A percentile compares a stretch with the other conserved stretches of the same genome.
Conservation (phyloP, 176 grass and related monocot species). For the Oryza coarctata region DNA sequence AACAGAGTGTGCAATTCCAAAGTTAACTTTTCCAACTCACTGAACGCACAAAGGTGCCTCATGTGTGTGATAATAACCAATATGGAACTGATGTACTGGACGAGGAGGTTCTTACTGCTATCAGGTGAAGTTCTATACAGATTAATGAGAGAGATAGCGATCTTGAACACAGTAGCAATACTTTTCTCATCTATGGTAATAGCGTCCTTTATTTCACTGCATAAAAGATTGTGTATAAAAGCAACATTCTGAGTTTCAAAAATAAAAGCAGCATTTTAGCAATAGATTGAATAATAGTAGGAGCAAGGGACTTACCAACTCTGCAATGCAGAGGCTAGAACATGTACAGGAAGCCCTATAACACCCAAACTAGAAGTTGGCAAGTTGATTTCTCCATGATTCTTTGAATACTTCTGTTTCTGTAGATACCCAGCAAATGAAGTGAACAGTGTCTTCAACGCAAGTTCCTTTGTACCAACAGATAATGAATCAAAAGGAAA, state of each 20-base stretch:
- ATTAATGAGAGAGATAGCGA: constrained; percentile 58
- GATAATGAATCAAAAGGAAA: constrained; percentile 85
- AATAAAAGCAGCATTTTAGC: constrained; percentile 28
- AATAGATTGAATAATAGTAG: constrained; percentile 27
- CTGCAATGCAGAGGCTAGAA: constrained; percentile 73
- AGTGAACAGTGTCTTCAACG: constrained; percentile 57
- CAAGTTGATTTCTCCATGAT: constrained; percentile 36
- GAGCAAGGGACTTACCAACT: constrained; percentile 57
- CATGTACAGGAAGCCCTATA: constrained; percentile 71
- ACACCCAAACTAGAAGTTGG: constrained; percentile 29
- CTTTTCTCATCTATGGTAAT: constrained; percentile 50
- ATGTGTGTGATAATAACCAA: constrained; percentile 72
- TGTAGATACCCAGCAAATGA: constrained; percentile 67
- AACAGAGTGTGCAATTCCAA: constrained; percentile 59
- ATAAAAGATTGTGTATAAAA: constrained; percentile 29
- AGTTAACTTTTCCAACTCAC: constrained; percentile 66
- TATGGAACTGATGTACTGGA: constrained; percentile 59
- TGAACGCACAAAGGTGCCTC: constrained; percentile 57
- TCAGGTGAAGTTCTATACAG: constrained; percentile 52
- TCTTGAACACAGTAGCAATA: constrained; percentile 56
- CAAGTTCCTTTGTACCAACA: constrained; percentile 49
- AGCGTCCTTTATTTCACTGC: constrained; percentile 59
- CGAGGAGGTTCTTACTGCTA: constrained; percentile 43
- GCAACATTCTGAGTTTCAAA: neutral
- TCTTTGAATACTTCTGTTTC: constrained; percentile 54